Base-by-base conservation (phyloP, 2,329 filamentous ascomycete species). In the Calonectria naviculata region DNA sequence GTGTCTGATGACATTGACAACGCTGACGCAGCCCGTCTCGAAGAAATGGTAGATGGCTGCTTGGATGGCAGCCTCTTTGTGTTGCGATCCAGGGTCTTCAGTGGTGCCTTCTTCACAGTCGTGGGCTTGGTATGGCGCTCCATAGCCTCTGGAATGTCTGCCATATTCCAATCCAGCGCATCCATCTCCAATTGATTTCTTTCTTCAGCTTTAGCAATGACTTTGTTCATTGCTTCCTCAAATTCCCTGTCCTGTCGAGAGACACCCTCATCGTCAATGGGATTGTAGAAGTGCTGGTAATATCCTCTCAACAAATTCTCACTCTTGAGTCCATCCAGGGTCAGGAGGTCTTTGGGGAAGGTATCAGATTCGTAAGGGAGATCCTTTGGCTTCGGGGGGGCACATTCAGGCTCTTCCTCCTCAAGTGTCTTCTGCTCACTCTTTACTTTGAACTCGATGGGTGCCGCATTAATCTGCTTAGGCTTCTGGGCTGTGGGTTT, bases 371-470 rank as follows among this genome's bases (percentile, higher is more conserved):
- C 87, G 78, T 94, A 94, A 0, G 90, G 89, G 13, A 91, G 84
- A n/a, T 91, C 88, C 75, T 88, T 89, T 1, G 92, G 89, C 71
- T 87, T 92, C 0, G 95, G 94, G 7, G 96, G 95, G 81, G 95
- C 95, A 81, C 97, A 98, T 86, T 98, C 97, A 71, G 96, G 91
- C 66, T 98, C 95, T 29, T 92, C 91, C 29, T 89, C 85, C 17
- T 84, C 76, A 38, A 34, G 49, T 62, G 85, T 87, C 31, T 80
- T 81, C 44, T 84, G 83, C 63, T 92, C 89, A 5, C 87, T 86
- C 67, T 92, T 90, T 44, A 91, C 85, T 62, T 92, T 89, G 54
- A 95, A 84, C 80, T 93, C 93, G 73, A 91, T 86, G 10, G 85
- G 81, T 28, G 88, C 87, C n/a, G 81, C 78, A 56, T 88, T 86